A percentile compares a stretch with the other conserved stretches of the same genome.
These are phyloP conservation scores for Fraxinus excelsior DNA, from an alignment of 257 asterid species.

Conservation along the genomic window DNA sequence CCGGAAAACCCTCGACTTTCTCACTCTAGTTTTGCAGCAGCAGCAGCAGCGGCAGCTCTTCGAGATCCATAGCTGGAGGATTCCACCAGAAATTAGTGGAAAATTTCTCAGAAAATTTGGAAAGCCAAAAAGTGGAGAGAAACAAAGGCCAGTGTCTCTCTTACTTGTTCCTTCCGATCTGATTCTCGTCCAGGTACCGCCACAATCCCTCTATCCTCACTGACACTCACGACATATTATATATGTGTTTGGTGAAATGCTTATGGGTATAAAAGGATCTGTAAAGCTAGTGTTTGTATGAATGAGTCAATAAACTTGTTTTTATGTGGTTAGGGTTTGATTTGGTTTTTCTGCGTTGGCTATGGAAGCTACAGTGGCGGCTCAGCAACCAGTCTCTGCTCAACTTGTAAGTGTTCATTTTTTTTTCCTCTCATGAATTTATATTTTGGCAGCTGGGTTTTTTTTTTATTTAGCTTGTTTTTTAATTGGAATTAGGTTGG, in stretches of 20 bases:
- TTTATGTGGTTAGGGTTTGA: slow-evolving; percentile 26
- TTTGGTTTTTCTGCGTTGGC: slow-evolving; percentile 48
- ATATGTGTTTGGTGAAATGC: neutral
- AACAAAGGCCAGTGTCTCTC: slow-evolving; percentile 43
- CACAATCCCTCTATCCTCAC: slow-evolving; percentile 31
- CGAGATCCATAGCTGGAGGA: neutral
- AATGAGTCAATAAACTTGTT: slow-evolving; percentile 14
- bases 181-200: slow-evolving; percentile 53
- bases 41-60: neutral
- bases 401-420: slow-evolving; percentile 58
- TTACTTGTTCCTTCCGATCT: slow-evolving; percentile 38
- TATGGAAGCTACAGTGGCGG: slow-evolving; percentile 43
- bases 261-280: neutral
- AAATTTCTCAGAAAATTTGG: neutral
- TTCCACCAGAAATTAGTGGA: neutral
- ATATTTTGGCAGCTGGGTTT: slow-evolving; percentile 11
- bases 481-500: slow-evolving; percentile 61
- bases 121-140: slow-evolving; percentile 32
- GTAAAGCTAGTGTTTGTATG: slow-evolving; percentile 11
- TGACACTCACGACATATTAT: neutral
- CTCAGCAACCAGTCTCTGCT: slow-evolving; percentile 53
- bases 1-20: neutral
- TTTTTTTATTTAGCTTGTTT: neutral
- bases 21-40: neutral
- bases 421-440: neutral